Percentiles rank a stretch among this genome's conserved stretches.
phyloP scores from a whole-genome alignment of 1,284 basidiomycete genomes.

The Rhodotorula sp. region DNA sequence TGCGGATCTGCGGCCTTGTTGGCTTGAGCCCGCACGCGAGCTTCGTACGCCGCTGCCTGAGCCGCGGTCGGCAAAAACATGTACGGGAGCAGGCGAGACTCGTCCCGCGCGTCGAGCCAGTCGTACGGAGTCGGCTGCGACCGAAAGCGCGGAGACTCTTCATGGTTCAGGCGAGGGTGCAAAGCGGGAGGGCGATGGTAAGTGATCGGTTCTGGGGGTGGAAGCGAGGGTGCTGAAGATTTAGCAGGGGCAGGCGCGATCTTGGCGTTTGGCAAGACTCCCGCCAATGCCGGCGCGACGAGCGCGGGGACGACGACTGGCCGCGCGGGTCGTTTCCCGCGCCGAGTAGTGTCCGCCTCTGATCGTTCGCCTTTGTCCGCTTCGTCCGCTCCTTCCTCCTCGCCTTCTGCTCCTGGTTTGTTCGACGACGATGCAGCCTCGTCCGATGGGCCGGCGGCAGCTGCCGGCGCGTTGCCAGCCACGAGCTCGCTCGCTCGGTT shows the following conservation, averaged over 20 bases:
- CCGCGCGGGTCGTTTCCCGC: background rate
- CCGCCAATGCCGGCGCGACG: background rate
- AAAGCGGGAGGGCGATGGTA: conserved; percentile 26
- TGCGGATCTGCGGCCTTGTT: background rate
- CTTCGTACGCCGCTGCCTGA: conserved; percentile 1
- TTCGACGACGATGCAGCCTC: no score
- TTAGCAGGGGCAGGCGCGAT: background rate
- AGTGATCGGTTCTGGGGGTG: conserved; percentile 31
- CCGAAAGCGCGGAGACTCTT: background rate
- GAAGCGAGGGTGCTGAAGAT: background rate
- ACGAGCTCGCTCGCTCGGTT: conserved; percentile 15
- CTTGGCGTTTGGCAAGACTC: no score
- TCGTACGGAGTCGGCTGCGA: conserved; percentile 12
- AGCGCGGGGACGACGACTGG: conserved; percentile 1
- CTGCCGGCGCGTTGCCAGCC: background rate
- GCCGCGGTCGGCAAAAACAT: conserved; percentile 16
- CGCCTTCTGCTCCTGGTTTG: no score
- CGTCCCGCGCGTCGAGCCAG: conserved; percentile 24
- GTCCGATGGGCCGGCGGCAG: background rate
- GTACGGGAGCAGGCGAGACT: conserved; percentile 24
- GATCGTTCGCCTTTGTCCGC: background rate
- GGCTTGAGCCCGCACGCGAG: conserved; percentile 7
- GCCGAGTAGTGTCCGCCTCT: background rate
- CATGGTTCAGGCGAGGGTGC: conserved; percentile 14
- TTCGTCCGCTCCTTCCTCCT: background rate